Base-by-base conservation (phyloP, 345 rosid species). In the Geranium rotundifolium region DNA sequence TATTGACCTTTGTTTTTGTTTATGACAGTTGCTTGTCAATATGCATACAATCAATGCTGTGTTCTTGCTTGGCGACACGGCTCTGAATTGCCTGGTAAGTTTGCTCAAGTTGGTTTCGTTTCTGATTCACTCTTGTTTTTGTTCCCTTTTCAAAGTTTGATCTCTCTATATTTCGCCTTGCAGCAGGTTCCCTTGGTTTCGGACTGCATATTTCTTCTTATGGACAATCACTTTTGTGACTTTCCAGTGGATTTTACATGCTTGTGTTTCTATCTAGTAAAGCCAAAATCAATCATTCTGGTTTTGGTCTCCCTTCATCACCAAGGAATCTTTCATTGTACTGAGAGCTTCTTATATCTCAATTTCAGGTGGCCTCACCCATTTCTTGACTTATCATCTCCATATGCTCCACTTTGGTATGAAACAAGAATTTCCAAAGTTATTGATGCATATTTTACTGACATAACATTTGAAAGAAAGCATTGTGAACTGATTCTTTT, bases 321-420 rank as follows among this genome's bases (percentile, higher is more conserved):
- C 50, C 50, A 41, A 41, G 14, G n/a, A n/a, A n/a, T n/a, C 9
- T 41, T 6, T 41, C n/a, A n/a, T 6, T 41, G 1, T 41, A 6
- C 9, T 41, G 10, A 41, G 5, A 19, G 27, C 55, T 41, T 46
- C 20, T 71, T 60, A 17, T n/a, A 13, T 19, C 68, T 27, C 7
- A 60, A 58, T 67, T 68, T 77, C 82, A 90, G 99, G 99, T 95
- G 97, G 97, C 97, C 97, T 18, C 90, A 90, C 67, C 97, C 97
- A 59, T 95, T 95, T 66, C 84, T 95, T 19, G 99, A 95, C 76
- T 61, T 95, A 70, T n/a, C n/a, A n/a, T n/a, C n/a, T n/a, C n/a
- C n/a, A n/a, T n/a, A n/a, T n/a, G n/a, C n/a, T n/a, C n/a, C n/a
- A n/a, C n/a, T n/a, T n/a, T 90, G 97, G 99, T 93, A 80, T 57